Base-by-base conservation (phyloP, 371 early-diverging fungal species). In the Saksenaea vasiformis region DNA sequence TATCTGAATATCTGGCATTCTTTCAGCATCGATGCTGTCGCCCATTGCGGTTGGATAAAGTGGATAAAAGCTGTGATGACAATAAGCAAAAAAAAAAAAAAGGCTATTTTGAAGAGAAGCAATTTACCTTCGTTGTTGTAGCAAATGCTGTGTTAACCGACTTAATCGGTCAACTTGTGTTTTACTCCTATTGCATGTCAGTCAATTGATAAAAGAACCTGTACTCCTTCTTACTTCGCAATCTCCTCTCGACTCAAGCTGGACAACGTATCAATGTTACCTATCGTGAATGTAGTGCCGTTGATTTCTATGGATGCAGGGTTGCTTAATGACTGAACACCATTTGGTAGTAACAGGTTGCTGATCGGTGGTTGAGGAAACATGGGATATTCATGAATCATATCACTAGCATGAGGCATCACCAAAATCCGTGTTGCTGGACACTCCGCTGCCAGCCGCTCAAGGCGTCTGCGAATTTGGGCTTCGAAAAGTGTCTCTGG, bases 301-400 rank as follows among this genome's bases (percentile, higher is more conserved):
- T 97, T 95, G 66, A 95, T 78, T 4, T 79, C 69, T 47, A 96
- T 81, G 62, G 89, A 89, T 4, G 87, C 87, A 15, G 97, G 97
- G 68, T 97, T 97, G 35, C 91, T 87, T 19, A 93, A 71, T 26
- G 86, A 78, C n/a, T 73, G 69, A n/a, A 88, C 62, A 11, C 80
- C 75, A 28, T 64, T 65, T 14, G 74, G 19, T 2, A 61, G 61
- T 10, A 47, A 22, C 17, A 22, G 9, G 1, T 22, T 34, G 5
- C 35, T 47, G 31, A 47, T 17, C 2, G 36, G 22, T 28, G 97
- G 95, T 69, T 96, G 96, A 13, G 97, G 97, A 63, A 93, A 90
- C 27, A 87, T 79, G 2, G 83, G 73, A 66, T 86, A 91, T n/a
- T 86, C 83, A 19, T 87, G 86, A 54, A 85, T 77, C 13, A 91